A percentile compares a stretch with the other conserved stretches of the same genome.
Conservation (phyloP, 2,329 filamentous ascomycete species). For the Xylaria sp. region DNA sequence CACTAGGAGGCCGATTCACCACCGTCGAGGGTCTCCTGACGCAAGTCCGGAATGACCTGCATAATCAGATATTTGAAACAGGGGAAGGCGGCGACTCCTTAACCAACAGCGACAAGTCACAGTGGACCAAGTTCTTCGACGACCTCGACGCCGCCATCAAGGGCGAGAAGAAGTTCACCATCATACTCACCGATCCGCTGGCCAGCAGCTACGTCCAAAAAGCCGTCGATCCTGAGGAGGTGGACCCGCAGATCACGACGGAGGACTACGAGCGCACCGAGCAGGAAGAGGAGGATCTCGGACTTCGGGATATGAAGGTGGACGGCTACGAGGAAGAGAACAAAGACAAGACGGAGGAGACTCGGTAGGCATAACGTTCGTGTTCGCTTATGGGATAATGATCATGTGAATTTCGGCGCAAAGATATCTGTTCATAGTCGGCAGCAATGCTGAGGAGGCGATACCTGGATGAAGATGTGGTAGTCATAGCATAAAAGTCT, state of each 20-base stretch:
- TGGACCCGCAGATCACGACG: constrained; percentile 77
- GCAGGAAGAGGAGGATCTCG: constrained; percentile 92
- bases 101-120: constrained; percentile 61
- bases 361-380: not conserved
- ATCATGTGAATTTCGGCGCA: constrained; percentile 12
- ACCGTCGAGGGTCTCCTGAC: constrained; percentile 93
- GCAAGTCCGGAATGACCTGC: constrained; percentile 88
- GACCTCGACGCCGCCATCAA: constrained; percentile 76
- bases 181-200: constrained; percentile 84
- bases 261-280: constrained; percentile 86
- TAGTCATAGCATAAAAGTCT: constrained; percentile 4
- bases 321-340: constrained; percentile 76
- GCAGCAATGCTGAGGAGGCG: not conserved
- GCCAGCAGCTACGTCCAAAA: constrained; percentile 95
- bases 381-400: not conserved
- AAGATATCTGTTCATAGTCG: constrained; percentile 23
- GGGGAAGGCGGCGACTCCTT: constrained; percentile 82
- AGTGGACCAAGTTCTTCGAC: constrained; percentile 82
- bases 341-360: constrained; percentile 7
- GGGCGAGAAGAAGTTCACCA: constrained; percentile 77
- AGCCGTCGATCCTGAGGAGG: constrained; percentile 69
- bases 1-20: constrained; percentile 93
- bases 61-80: constrained; percentile 81
- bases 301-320: constrained; percentile 88
- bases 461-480: constrained; percentile 3